Conservation (phyloP, 164 flowering plant genomes). For the Umbilicus rupestris region DNA sequence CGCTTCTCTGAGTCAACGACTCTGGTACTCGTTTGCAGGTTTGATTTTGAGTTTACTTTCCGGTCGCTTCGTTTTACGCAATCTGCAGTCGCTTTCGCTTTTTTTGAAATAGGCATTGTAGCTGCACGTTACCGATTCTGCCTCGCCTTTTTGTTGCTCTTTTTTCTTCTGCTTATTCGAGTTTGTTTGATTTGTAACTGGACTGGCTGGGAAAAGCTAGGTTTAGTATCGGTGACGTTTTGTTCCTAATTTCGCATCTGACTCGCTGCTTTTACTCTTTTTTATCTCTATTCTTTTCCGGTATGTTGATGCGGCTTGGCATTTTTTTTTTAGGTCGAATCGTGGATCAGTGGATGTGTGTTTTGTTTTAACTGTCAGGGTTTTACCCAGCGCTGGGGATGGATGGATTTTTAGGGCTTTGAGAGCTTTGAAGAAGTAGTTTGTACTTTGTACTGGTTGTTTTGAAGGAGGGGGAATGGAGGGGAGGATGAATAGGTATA, state of each 20-base stretch:
- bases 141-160: background rate
- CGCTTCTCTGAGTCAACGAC: background rate
- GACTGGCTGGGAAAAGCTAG: conserved; percentile 1
- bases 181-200: background rate
- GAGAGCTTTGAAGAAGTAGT: background rate
- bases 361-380: too few species aligned
- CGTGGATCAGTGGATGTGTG: too few species aligned
- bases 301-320: background rate
- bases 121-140: too few species aligned
- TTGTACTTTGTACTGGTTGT: too few species aligned
- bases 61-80: background rate
- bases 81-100: conserved; percentile 8
- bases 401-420: background rate
- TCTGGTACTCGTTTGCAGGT: background rate
- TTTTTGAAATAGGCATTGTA: background rate
- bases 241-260: background rate
- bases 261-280: background rate
- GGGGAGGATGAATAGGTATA: conserved; percentile 52
- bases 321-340: too few species aligned
- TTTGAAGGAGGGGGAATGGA: conserved; percentile 36
- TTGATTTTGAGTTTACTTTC: background rate
- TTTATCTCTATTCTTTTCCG: background rate
- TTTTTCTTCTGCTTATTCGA: too few species aligned
- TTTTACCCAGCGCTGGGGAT: too few species aligned
- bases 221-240: background rate